A percentile compares a stretch with the other conserved stretches of the same genome.
These are phyloP conservation scores for Cystobasidiopsis lactophilus DNA, from an alignment of 768 basidiomycete species.

Conservation along the genomic window DNA sequence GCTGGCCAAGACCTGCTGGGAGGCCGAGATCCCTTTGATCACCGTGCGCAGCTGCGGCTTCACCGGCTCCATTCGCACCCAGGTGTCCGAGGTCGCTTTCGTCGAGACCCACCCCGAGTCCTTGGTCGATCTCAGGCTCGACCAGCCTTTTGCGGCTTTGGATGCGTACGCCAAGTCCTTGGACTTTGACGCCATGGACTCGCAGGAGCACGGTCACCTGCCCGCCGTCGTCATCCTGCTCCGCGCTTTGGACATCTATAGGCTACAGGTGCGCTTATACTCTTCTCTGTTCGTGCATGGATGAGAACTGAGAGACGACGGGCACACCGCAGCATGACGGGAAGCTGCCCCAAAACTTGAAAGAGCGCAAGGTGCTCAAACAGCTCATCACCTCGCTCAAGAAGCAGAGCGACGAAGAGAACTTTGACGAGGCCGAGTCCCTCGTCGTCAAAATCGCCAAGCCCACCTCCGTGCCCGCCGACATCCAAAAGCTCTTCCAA, in stretches of 20 bases:
- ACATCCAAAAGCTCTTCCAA: slow-evolving; percentile 41
- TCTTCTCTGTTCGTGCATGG: background rate
- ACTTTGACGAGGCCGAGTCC: slow-evolving; percentile 80
- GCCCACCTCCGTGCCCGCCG: slow-evolving; percentile 42
- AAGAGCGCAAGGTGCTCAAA: slow-evolving; percentile 63
- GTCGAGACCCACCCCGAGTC: slow-evolving; percentile 70
- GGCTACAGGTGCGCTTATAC: slow-evolving; percentile 35
- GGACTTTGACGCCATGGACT: slow-evolving; percentile 58
- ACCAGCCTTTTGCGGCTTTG: slow-evolving; percentile 66
- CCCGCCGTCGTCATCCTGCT: slow-evolving; percentile 80
- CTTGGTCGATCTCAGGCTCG: slow-evolving; percentile 52
- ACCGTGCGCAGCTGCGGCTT: slow-evolving; percentile 71
- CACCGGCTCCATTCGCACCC: slow-evolving; percentile 65
- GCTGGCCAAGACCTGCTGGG: slow-evolving; percentile 28
- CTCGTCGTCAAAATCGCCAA: slow-evolving; percentile 69
- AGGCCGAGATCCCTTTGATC: slow-evolving; percentile 37
- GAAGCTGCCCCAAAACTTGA: slow-evolving; percentile 32
- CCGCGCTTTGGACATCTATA: slow-evolving; percentile 63
- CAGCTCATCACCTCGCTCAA: slow-evolving; percentile 39
- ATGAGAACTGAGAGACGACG: background rate
- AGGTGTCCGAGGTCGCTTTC: slow-evolving; percentile 67
- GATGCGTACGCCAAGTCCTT: slow-evolving; percentile 46
- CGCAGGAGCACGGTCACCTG: slow-evolving; percentile 69
- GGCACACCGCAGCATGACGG: slow-evolving; percentile 50
- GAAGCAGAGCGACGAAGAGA: slow-evolving; percentile 57